phyloP scores from a whole-genome alignment of 305 asterid species.

The Solanum hybrid region DNA sequence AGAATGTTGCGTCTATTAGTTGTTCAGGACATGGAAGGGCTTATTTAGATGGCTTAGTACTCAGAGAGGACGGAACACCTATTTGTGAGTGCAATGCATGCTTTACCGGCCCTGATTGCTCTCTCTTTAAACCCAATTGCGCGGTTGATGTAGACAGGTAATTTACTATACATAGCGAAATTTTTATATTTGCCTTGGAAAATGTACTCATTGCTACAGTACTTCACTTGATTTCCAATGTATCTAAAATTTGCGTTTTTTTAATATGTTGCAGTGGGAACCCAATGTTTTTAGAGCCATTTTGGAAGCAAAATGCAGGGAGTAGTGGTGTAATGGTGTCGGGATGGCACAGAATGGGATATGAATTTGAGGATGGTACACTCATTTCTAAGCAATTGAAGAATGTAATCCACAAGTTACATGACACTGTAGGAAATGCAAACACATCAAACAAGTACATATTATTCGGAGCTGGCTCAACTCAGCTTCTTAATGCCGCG shows the following conservation, averaged over 20 bases:
- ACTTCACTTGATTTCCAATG: background rate
- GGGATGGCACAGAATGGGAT: constrained; percentile 18
- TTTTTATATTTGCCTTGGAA: too few species aligned
- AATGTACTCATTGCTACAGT: background rate
- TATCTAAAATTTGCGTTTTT: background rate
- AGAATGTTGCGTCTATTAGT: constrained; percentile 36
- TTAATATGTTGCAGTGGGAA: constrained; percentile 9
- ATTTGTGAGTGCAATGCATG: constrained; percentile 65
- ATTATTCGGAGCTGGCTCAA: constrained; percentile 14
- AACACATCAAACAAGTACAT: constrained; percentile 8
- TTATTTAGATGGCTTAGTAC: constrained; percentile 43
- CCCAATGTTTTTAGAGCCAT: constrained; percentile 17
- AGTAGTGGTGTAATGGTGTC: constrained; percentile 8
- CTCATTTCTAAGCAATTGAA: constrained; percentile 11
- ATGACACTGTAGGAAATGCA: constrained; percentile 4
- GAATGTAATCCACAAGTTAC: constrained; percentile 8
- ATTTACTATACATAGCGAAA: background rate
- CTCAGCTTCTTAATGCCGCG: constrained; percentile 22
- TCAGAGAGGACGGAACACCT: constrained; percentile 14
- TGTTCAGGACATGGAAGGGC: constrained; percentile 75
- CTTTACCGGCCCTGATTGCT: constrained; percentile 53
- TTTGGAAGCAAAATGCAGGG: constrained; percentile 14
- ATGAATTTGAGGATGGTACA: constrained; percentile 5
- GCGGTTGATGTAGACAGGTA: constrained; percentile 50
- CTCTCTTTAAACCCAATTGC: constrained; percentile 23